Evolutionary conservation across 345 rosid genomes (phyloP).

Genomic region (Reutealis trisperma): DNA sequence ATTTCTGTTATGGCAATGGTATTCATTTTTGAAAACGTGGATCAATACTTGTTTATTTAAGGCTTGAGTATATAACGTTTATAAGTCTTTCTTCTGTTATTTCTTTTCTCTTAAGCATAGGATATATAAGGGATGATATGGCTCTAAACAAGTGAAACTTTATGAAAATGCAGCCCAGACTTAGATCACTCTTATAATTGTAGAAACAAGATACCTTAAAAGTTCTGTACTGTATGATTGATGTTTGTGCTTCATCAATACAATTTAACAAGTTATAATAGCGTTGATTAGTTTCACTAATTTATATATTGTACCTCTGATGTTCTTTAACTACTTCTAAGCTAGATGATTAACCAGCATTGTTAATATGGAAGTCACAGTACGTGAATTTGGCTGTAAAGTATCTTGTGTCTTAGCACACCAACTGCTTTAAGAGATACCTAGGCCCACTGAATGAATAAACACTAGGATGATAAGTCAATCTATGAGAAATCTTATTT

Average conservation of each 20-base stretch:
- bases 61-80: background rate
- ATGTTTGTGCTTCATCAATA: background rate
- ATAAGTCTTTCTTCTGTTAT: background rate
- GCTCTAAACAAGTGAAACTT: background rate
- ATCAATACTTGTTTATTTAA: background rate
- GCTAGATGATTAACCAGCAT: background rate
- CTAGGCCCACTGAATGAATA: background rate
- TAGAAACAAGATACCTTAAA: background rate
- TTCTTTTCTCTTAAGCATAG: background rate
- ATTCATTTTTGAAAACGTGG: background rate
- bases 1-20: background rate
- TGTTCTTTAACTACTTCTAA: background rate
- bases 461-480: background rate
- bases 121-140: background rate
- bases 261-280: background rate
- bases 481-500: background rate
- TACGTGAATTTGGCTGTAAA: background rate
- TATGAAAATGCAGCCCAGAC: background rate
- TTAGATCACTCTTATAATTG: background rate
- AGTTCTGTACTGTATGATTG: background rate
- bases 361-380: too few species aligned
- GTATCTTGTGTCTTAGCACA: background rate
- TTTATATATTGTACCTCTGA: background rate
- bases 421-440: background rate
- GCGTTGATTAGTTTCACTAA: background rate